Percentiles rank a stretch among this genome's conserved stretches.
Conservation (phyloP, 306 rosid species). For the Sphenostylis stenocarpa region DNA sequence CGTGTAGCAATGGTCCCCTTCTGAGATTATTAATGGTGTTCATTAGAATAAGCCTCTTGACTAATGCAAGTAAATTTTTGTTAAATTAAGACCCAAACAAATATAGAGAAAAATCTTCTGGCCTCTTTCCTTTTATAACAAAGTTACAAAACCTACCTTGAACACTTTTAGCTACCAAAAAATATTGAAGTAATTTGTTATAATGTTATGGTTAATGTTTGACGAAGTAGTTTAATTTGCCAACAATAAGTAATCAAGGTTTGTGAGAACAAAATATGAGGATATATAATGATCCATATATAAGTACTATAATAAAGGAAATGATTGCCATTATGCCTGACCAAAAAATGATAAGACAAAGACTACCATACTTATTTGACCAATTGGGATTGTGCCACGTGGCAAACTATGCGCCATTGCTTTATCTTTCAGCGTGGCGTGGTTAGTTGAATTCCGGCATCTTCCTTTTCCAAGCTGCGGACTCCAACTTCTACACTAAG, state of each 20-base stretch:
- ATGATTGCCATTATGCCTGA: slow-evolving; percentile 35
- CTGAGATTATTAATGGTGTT: not conserved
- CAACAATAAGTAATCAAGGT: not conserved
- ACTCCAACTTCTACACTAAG: slow-evolving; percentile 46
- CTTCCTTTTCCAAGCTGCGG: slow-evolving; percentile 52
- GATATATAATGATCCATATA: not conserved
- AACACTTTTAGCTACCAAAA: not conserved
- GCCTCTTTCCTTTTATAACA: not conserved
- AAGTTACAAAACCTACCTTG: not conserved
- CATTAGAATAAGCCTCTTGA: not conserved
- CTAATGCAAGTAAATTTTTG: not conserved
- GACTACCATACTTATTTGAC: slow-evolving; percentile 43
- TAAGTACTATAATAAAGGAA: not conserved
- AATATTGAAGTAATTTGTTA: not conserved
- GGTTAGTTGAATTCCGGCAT: slow-evolving; percentile 92
- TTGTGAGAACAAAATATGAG: not conserved
- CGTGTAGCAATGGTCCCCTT: slow-evolving; percentile 53
- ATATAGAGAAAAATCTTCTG: not conserved
- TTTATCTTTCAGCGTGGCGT: slow-evolving; percentile 70
- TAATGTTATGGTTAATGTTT: not conserved
- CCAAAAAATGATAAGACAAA: slow-evolving; percentile 44
- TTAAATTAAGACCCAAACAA: not conserved
- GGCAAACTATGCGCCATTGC: slow-evolving; percentile 62
- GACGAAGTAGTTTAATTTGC: slow-evolving; percentile 1
- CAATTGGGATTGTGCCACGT: slow-evolving; percentile 60